Evolutionary conservation across 192 early-diverging fungal genomes (phyloP).

Genomic region (Rhizoclosmatium globosum): DNA sequence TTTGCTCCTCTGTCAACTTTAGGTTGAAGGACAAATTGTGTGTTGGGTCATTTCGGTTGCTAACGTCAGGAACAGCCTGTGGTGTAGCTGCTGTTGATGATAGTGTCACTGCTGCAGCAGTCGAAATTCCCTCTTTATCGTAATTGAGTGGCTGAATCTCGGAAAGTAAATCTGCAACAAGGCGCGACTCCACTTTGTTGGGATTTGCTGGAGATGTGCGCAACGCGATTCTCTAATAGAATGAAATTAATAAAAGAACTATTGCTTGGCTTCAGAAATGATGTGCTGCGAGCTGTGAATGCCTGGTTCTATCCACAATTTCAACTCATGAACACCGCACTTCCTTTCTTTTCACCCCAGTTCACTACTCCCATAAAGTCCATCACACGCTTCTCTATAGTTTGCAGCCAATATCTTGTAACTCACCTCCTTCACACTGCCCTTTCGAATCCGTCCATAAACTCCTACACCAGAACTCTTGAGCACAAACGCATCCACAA

Average conservation of each 20-base stretch:
- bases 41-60: slow-evolving; percentile 61
- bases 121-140: too few species aligned
- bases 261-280: not conserved
- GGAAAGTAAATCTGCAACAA: not conserved
- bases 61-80: not conserved
- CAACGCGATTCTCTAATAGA: not conserved
- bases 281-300: not conserved
- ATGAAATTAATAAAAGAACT: not conserved
- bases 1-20: slow-evolving; percentile 82
- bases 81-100: not conserved
- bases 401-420: too few species aligned
- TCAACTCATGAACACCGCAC: not conserved
- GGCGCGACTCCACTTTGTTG: not conserved
- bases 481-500: slow-evolving; percentile 16
- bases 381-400: too few species aligned
- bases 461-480: not conserved
- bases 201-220: not conserved
- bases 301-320: not conserved
- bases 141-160: not conserved
- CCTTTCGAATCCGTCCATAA: slow-evolving; percentile 21
- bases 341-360: not conserved
- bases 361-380: too few species aligned
- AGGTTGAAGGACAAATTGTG: slow-evolving; percentile 88
- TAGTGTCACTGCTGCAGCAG: not conserved
- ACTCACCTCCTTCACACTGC: slow-evolving; percentile 11